Percentiles rank a stretch among this genome's conserved stretches.
Conservation (phyloP, 345 rosid species). For the Eucalyptus erythrocorys region DNA sequence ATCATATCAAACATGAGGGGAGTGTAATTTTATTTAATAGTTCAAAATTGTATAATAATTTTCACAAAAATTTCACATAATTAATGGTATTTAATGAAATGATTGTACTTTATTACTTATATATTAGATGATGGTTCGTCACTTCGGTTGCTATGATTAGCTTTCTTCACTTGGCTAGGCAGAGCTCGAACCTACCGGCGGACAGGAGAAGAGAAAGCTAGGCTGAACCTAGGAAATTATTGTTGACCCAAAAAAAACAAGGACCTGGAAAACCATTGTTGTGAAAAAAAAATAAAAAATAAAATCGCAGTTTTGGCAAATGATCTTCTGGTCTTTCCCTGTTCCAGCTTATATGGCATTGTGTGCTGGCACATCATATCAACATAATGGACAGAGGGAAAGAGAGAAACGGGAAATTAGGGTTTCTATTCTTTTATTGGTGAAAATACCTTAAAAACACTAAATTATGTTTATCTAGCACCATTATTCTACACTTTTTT, state of each 20-base stretch:
- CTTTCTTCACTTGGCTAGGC: not conserved
- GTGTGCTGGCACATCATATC: not conserved
- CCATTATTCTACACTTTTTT: not conserved
- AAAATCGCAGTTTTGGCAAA: not conserved
- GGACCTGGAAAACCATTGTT: not conserved
- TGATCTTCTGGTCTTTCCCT: not conserved
- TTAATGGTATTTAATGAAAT: not conserved
- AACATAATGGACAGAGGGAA: not conserved
- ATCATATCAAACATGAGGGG: too few relatives aligned
- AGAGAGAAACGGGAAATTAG: not conserved
- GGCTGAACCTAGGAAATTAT: not conserved
- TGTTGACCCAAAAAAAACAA: not conserved
- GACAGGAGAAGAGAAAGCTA: not conserved
- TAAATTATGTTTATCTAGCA: not conserved
- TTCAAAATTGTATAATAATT: too few relatives aligned
- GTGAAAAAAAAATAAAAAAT: not conserved
- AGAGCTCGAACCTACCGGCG: not conserved
- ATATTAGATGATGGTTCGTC: not conserved
- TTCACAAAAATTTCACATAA: too few relatives aligned
- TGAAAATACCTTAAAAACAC: not conserved
- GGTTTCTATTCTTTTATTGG: not conserved
- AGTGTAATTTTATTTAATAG: too few relatives aligned
- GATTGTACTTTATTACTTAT: not conserved
- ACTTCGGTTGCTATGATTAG: not conserved
- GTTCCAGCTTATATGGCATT: not conserved